Evolutionary conservation across 2,329 filamentous ascomycete species (phyloP), one percentile per base, ranked within the genome.

Genomic region (Rhinocladiella mackenziei): DNA sequence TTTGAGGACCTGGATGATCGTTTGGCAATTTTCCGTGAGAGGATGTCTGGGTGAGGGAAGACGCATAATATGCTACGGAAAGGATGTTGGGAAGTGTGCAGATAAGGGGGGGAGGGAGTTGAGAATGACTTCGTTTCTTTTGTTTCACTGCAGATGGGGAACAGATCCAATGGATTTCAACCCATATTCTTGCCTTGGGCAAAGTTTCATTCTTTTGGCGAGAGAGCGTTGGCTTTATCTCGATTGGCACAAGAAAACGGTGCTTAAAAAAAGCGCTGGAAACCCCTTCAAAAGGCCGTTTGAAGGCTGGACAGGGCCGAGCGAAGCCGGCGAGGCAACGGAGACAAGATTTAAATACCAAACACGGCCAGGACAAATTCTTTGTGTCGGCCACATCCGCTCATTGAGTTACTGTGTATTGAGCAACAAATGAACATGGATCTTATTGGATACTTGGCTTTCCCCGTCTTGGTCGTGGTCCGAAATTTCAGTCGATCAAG

Each of bases 21-120:
- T 30, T 40, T 37, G 26, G 35, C 29, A 33, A 17, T 39, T 45
- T 34, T 20, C 35, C 26, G 30, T 32, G 34, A 39, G 36, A 23
- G 20, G 20, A 25, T 26, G 9, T 32, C 29, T 32, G 28, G 37
- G 28, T 26, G 9, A n/a, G 22, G 42, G 35, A 17, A 39, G 38
- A 31, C 17, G 26, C 28, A 39, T 34, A 60, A 60, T 4, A 58
- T 64, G 0, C 44, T 64, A 9, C 54, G 58, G 0, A 60, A 62
- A 33, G 56, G 62, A 8, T 60, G 59, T 33, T 50, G 61, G 9
- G 60, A 65, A 23, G 53, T 58, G 11, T 36, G 53, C 1, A 11
- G 7, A 11, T 7, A 26, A 11, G 11, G 11, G 7, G 23, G 23
- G 11, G 23, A 26, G 11, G 7, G 23, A 5, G 17, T 8, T 8